Evolutionary conservation across 2,329 filamentous ascomycete species (phyloP).

Genomic region (Cladosporium phlei): DNA sequence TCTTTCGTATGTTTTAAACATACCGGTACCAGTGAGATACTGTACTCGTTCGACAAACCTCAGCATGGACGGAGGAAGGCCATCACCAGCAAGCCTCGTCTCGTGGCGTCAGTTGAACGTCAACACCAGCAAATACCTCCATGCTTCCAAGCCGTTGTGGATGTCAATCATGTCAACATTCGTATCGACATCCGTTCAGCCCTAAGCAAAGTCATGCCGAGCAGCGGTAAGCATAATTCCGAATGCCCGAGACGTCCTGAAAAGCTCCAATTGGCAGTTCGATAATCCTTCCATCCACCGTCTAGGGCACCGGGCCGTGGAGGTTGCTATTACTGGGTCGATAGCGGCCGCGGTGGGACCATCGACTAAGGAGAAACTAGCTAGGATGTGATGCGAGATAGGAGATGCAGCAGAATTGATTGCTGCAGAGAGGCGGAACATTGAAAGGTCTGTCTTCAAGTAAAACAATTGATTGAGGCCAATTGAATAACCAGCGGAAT

Average conservation of each 20-base stretch:
- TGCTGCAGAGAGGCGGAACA: background rate
- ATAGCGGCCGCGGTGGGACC: constrained; percentile 11
- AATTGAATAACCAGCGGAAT: background rate
- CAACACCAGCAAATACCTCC: constrained; percentile 6
- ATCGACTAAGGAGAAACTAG: constrained; percentile 9
- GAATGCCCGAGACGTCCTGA: too few relatives aligned
- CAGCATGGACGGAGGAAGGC: too few relatives aligned
- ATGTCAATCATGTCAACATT: background rate
- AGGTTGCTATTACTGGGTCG: constrained; percentile 1
- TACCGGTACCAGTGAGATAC: too few relatives aligned
- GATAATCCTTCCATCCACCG: background rate
- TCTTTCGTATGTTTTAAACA: too few relatives aligned
- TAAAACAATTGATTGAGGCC: background rate
- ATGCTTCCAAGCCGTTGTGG: background rate
- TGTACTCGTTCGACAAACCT: too few relatives aligned
- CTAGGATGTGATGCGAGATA: constrained; percentile 2
- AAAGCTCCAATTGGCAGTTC: background rate
- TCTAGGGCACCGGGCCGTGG: background rate
- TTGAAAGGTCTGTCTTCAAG: background rate
- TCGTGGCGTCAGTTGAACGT: constrained; percentile 1
- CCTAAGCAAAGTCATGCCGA: background rate
- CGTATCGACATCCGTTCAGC: background rate
- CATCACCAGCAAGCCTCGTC: too few relatives aligned
- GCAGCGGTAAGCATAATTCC: too few relatives aligned
- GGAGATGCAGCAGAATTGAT: background rate